These are phyloP conservation scores for Byssothecium circinans DNA, from an alignment of 2,329 filamentous ascomycete genomes.

Conservation along the genomic window DNA sequence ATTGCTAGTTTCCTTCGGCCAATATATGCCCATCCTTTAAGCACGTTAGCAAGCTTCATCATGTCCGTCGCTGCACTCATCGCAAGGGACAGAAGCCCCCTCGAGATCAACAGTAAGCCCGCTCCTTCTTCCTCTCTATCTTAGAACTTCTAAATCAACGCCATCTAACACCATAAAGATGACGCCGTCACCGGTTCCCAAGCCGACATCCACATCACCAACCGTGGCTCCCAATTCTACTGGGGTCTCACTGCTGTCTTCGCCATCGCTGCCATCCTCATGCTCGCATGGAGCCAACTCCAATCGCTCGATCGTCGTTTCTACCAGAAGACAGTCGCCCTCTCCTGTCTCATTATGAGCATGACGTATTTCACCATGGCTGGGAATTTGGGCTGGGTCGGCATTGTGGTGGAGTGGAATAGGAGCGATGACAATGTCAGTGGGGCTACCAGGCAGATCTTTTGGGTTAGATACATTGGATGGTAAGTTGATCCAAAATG, in stretches of 20 bases:
- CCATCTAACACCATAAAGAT: conserved; percentile 19
- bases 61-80: not conserved
- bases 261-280: conserved; percentile 55
- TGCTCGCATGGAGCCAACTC: conserved; percentile 55
- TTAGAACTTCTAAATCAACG: not conserved
- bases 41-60: not conserved
- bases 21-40: not conserved
- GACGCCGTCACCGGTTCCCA: conserved; percentile 49
- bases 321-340: conserved; percentile 66
- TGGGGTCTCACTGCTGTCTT: conserved; percentile 64
- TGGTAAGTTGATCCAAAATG: conserved; percentile 64
- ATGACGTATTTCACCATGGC: conserved; percentile 70
- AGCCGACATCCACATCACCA: conserved; percentile 61
- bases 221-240: conserved; percentile 63
- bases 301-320: conserved; percentile 60
- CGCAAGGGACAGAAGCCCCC: not conserved
- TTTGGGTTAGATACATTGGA: conserved; percentile 68
- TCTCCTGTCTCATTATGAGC: conserved; percentile 59
- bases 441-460: conserved; percentile 63
- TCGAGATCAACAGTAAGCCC: not conserved
- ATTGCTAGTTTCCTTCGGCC: not conserved
- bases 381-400: conserved; percentile 64
- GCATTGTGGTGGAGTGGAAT: conserved; percentile 62
- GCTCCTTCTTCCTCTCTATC: too few relatives aligned
- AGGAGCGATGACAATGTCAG: conserved; percentile 48